Conservation (phyloP, 352 stramenopile genomes). For the Phytophthora citrophthora region DNA sequence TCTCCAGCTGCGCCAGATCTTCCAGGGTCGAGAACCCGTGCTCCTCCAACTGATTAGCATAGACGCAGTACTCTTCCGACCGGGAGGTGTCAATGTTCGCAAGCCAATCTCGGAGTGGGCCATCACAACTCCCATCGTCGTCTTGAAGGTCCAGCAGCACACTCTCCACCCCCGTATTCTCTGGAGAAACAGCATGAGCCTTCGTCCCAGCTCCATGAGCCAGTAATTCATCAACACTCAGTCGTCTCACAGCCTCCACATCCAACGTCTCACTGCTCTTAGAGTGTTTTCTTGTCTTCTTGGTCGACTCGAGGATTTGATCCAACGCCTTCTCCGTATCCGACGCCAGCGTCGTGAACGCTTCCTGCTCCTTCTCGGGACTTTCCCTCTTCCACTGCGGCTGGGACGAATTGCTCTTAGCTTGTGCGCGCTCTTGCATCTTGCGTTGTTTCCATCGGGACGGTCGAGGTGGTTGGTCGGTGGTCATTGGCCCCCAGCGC, state of each 20-base stretch:
- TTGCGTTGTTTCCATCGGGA: slow-evolving; percentile 52
- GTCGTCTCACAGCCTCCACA: slow-evolving; percentile 47
- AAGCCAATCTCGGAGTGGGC: slow-evolving; percentile 59
- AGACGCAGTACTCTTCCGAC: slow-evolving; percentile 60
- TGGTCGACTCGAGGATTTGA: slow-evolving; percentile 45
- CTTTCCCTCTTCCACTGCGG: slow-evolving; percentile 19
- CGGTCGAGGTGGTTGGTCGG: slow-evolving; percentile 34
- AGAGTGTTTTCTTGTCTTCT: slow-evolving; percentile 19
- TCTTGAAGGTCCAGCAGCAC: slow-evolving; percentile 37
- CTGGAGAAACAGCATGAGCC: slow-evolving; percentile 33
- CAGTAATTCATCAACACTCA: slow-evolving; percentile 68
- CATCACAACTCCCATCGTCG: slow-evolving; percentile 26
- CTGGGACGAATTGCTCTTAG: slow-evolving; percentile 20
- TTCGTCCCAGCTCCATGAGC: slow-evolving; percentile 23
- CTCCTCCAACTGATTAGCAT: slow-evolving; percentile 64
- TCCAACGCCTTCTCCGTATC: slow-evolving; percentile 62
- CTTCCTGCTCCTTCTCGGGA: slow-evolving; percentile 29
- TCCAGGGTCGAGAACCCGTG: slow-evolving; percentile 67
- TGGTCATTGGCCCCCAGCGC: slow-evolving; percentile 28
- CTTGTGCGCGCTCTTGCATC: slow-evolving; percentile 35
- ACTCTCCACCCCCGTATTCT: slow-evolving; percentile 45
- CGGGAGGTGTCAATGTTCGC: slow-evolving; percentile 51
- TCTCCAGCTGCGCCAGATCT: slow-evolving; percentile 65
- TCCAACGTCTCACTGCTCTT: slow-evolving; percentile 39
- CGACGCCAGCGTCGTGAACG: slow-evolving; percentile 40